These are phyloP conservation scores for Psilocybe mexicana DNA, from an alignment of 1,284 basidiomycete species.

Conservation along the genomic window DNA sequence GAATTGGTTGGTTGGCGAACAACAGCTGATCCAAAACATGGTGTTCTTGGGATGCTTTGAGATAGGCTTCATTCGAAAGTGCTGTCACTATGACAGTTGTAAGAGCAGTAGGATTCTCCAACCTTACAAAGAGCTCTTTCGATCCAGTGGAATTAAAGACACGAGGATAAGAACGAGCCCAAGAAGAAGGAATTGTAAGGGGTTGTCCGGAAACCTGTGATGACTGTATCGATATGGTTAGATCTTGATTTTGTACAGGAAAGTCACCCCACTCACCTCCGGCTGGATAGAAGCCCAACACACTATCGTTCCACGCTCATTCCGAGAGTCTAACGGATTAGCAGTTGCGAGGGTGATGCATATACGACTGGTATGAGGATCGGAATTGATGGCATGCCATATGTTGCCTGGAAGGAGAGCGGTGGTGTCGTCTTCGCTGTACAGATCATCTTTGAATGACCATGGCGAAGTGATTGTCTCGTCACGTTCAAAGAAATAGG, in stretches of 20 bases:
- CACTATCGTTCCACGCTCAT: slow-evolving; percentile 20
- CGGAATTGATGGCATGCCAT: slow-evolving; percentile 12
- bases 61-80: slow-evolving; percentile 44
- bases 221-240: background rate
- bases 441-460: slow-evolving; percentile 4
- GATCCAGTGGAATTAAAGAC: slow-evolving; percentile 17
- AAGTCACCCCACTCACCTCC: slow-evolving; percentile 21
- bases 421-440: background rate
- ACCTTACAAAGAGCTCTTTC: slow-evolving; percentile 23
- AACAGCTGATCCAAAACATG: slow-evolving; percentile 44
- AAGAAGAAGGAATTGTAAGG: slow-evolving; percentile 33
- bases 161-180: slow-evolving; percentile 28
- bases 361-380: slow-evolving; percentile 11
- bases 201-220: slow-evolving; percentile 27
- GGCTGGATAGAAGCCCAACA: slow-evolving; percentile 35
- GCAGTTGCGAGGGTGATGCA: slow-evolving; percentile 25
- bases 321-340: slow-evolving; percentile 1
- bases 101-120: slow-evolving; percentile 27
- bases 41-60: slow-evolving; percentile 32
- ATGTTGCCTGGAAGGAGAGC: slow-evolving; percentile 8
- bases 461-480: slow-evolving; percentile 11
- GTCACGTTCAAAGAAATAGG: slow-evolving; percentile 20
- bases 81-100: slow-evolving; percentile 51
- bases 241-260: background rate
- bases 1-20: slow-evolving; percentile 38